Evolutionary conservation across 1,139 yeast genomes (phyloP), one percentile per base, ranked within the genome.

Genomic region (Blastobotrys arbuscula): DNA sequence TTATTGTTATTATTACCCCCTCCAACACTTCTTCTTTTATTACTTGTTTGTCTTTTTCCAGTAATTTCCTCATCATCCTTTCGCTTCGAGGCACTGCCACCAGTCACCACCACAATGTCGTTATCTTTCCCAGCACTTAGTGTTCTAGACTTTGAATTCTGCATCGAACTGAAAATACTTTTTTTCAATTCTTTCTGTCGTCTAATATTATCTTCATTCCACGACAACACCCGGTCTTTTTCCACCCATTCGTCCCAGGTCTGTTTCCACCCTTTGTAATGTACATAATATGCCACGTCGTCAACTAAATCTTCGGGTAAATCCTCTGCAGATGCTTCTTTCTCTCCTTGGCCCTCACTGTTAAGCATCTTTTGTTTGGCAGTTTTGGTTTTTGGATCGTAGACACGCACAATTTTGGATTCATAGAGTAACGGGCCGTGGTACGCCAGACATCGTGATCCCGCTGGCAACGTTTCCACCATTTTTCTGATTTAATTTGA

Each of bases 201-300:
- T 51, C 75, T 71, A 49, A 83, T 61, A 61, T 85, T 89, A 56
- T 83, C 95, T 39, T 81, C 84, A 46, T 76, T 85, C 62, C 75
- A 74, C 55, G 79, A 83, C 62, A 87, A 70, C 10, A 90, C 76
- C 38, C 97, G 71, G 45, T 79, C 82, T 9, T 69, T 67, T 0
- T 79, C 76, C 0, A 92, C 95, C 98, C 98, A 92, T 65, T 92
- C 98, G 64, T 92, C 97, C 97, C 97, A 90, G 54, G 90, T 82
- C 19, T 82, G 69, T 61, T 89, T 92, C 98, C 98, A 92, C 2
- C 98, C 97, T 60, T 83, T 86, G 67, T 92, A 92, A 63, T 92
- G 98, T 9, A 92, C 79, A 56, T 73, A 82, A 65, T 79, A 90
- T 50, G 81, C 74, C 49, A 71, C 64, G 47, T 68, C 56, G 31